Evolutionary conservation across 805 yeast species (phyloP).

Genomic region (Wickerhamiella galacta): DNA sequence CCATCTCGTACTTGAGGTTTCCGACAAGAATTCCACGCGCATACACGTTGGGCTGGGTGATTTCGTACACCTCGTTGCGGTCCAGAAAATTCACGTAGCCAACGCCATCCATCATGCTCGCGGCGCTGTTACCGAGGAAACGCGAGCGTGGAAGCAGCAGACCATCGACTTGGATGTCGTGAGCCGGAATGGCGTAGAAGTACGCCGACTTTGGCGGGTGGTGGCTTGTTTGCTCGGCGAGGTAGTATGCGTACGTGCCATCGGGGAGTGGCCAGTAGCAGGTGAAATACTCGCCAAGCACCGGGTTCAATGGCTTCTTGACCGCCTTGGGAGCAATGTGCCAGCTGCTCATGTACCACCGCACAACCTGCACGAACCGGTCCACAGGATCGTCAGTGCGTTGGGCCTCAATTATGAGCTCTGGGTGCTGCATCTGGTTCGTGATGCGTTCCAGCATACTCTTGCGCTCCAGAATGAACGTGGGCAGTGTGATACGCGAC

Average conservation of each 20-base stretch:
- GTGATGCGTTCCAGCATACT: constrained; percentile 93
- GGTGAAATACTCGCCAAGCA: constrained; percentile 76
- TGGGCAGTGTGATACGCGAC: constrained; percentile 81
- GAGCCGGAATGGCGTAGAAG: constrained; percentile 71
- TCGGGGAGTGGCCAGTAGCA: constrained; percentile 85
- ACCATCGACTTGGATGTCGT: constrained; percentile 76
- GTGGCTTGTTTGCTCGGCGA: constrained; percentile 91
- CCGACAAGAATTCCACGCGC: constrained; percentile 91
- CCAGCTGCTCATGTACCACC: constrained; percentile 93
- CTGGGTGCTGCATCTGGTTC: constrained; percentile 64
- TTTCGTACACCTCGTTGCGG: constrained; percentile 49
- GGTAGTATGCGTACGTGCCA: constrained; percentile 53
- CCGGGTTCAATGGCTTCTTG: constrained; percentile 91
- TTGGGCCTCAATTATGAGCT: constrained; percentile 55
- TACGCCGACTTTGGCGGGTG: constrained; percentile 97
- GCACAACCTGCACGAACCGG: constrained; percentile 57
- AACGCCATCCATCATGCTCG: constrained; percentile 90
- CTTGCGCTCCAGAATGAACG: constrained; percentile 86
- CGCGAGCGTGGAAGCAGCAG: constrained; percentile 70
- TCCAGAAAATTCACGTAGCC: constrained; percentile 57
- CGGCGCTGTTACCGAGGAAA: constrained; percentile 89
- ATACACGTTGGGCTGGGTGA: constrained; percentile 93
- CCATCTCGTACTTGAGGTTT: constrained; percentile 72
- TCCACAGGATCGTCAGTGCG: constrained; percentile 37
- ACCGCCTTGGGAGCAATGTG: constrained; percentile 98